Evolutionary conservation across 768 basidiomycete species (phyloP).

Genomic region (Pilatotrama ljubarskyi): DNA sequence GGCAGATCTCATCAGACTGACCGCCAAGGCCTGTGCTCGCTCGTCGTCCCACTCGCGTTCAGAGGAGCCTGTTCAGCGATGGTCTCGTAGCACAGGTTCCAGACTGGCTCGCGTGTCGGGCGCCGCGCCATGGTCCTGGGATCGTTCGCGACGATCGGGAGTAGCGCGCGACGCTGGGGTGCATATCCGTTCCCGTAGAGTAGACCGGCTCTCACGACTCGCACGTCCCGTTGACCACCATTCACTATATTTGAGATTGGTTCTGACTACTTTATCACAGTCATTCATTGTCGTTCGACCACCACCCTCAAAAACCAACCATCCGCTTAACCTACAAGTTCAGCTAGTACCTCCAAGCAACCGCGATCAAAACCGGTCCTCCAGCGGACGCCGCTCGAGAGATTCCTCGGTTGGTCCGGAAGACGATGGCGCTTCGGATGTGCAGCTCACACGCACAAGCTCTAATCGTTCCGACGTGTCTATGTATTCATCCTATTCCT

Average conservation of each 20-base stretch:
- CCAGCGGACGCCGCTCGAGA: conserved; percentile 44
- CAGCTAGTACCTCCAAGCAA: conserved; percentile 80
- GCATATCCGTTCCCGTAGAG: not conserved
- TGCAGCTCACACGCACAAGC: conserved; percentile 40
- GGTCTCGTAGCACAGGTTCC: not conserved
- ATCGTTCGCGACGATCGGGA: no score
- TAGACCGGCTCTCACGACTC: no score
- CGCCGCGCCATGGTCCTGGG: no score
- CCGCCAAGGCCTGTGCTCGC: not conserved
- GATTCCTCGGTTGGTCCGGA: conserved; percentile 40
- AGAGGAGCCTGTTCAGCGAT: no score
- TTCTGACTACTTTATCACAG: conserved; percentile 40
- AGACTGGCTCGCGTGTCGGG: no score
- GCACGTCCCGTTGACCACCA: no score
- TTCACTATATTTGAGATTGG: no score
- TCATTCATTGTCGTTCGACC: conserved; percentile 92
- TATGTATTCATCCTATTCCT: conserved; percentile 50
- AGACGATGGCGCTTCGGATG: conserved; percentile 24
- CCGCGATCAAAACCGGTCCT: conserved; percentile 38
- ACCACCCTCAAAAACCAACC: conserved; percentile 80
- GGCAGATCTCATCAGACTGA: conserved; percentile 4
- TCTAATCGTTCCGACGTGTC: conserved; percentile 55
- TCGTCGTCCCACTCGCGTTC: not conserved
- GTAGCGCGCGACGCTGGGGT: not conserved
- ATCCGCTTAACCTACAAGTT: conserved; percentile 88